These are phyloP conservation scores for Gonapodya prolifera DNA, from an alignment of 192 early-diverging fungal species.

Conservation along the genomic window DNA sequence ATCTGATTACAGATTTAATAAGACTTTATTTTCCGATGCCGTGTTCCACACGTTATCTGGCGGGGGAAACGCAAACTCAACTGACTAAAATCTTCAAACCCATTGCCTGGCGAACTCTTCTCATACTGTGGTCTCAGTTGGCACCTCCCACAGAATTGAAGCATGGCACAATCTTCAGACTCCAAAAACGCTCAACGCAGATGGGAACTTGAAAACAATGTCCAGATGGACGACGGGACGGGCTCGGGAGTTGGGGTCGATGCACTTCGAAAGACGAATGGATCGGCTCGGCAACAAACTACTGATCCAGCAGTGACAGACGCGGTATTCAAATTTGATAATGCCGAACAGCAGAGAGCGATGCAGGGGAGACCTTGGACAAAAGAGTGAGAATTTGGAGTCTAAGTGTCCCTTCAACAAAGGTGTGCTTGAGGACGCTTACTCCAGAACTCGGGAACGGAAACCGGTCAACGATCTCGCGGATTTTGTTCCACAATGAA, in stretches of 20 bases:
- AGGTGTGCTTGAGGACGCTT: conserved; percentile 36
- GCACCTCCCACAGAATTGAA: too few species aligned
- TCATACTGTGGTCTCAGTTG: too few species aligned
- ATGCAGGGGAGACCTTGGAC: conserved; percentile 66
- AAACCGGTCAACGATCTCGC: too few species aligned
- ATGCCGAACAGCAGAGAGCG: conserved; percentile 45
- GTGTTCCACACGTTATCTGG: too few species aligned
- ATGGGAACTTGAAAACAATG: conserved; percentile 58
- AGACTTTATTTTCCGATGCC: too few species aligned
- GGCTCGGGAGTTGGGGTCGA: neutral
- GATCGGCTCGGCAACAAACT: neutral
- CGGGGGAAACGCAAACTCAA: too few species aligned
- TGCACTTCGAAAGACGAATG: neutral
- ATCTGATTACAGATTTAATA: too few species aligned
- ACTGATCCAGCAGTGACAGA: conserved; percentile 27
- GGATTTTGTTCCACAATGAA: neutral
- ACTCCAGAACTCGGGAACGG: neutral
- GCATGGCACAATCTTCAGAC: too few species aligned
- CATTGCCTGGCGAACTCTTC: too few species aligned
- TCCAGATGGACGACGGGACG: conserved; percentile 43
- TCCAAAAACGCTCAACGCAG: conserved; percentile 18
- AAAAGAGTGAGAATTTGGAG: conserved; percentile 66
- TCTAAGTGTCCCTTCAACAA: conserved; percentile 89
- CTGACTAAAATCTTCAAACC: too few species aligned
- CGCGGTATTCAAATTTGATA: conserved; percentile 71